A percentile compares a stretch with the other conserved stretches of the same genome.
Evolutionary conservation across 2,329 filamentous ascomycete species (phyloP).

Genomic region (Trichoderma pleuroti): DNA sequence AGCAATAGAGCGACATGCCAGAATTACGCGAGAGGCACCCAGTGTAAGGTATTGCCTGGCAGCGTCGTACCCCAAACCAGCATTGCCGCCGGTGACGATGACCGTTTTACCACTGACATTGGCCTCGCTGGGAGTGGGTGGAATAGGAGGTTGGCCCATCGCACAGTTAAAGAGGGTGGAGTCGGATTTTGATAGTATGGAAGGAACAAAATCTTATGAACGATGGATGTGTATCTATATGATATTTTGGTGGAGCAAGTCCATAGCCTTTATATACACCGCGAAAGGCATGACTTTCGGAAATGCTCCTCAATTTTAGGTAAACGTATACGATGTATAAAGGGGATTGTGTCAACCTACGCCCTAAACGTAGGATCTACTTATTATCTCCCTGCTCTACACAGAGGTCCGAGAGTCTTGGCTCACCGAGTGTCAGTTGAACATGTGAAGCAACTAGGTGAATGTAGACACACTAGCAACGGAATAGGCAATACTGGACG

Average conservation of each 20-base stretch:
- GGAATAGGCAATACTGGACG: neutral
- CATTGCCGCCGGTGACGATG: slow-evolving; percentile 7
- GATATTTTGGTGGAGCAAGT: neutral
- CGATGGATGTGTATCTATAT: neutral
- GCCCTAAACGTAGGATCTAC: neutral
- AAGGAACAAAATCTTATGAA: neutral
- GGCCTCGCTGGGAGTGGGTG: neutral
- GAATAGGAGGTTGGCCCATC: slow-evolving; percentile 1
- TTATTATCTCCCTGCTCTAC: neutral
- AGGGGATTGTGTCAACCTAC: neutral
- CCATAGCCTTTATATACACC: neutral
- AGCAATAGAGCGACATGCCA: neutral
- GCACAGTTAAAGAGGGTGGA: no score
- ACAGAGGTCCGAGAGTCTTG: neutral
- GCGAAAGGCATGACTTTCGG: neutral
- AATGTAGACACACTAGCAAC: neutral
- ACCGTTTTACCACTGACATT: neutral
- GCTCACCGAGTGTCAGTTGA: neutral
- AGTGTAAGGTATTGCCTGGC: slow-evolving; percentile 7
- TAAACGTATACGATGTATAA: neutral
- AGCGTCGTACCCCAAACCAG: neutral
- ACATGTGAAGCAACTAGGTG: neutral
- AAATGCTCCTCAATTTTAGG: neutral
- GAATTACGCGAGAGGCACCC: neutral
- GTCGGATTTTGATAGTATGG: neutral